Base-by-base conservation (phyloP, 805 yeast genomes). In the Pichia sporocuriosa region DNA sequence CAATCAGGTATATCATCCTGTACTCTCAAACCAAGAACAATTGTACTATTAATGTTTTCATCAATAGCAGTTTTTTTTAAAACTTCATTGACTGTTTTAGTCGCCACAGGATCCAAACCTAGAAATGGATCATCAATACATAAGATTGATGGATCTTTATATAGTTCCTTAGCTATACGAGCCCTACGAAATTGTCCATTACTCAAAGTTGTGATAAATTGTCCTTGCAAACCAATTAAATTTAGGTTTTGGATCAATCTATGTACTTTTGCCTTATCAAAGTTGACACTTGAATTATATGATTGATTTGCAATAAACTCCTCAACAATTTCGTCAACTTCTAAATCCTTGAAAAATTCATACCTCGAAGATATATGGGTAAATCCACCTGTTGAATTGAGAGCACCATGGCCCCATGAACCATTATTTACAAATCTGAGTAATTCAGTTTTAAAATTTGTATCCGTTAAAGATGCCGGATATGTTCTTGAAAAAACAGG, bases 171-270 rank as follows among this genome's bases (percentile, higher is more conserved):
- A 0, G 96, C 97, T 22, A 93, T 64, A 46, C 96, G 70, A 0
- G 97, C 95, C 38, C 98, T 69, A 52, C 98, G 71, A 58, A 84
- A 79, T 61, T 93, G 98, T 0, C 98, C 98, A 59, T 93, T 93
- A 59, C 95, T 84, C 33, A 93, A 66, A 0, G 90, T 84, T 58
- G 86, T 85, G 26, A 84, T 76, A 87, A 95, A 90, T 45, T 86
- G 74, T 42, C 77, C 70, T 40, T 75, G 68, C 36, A 88, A 59
- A 0, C 74, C 79, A 6, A 58, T 61, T 45, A 90, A 65, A 37
- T 74, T 67, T 42, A 93, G 70, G 23, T 64, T 61, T 4, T 65
- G 58, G 9, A 84, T 53, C 17, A 83, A 63, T 1, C 56, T 49
- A 1, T 65, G 59, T 9, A 79, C 67, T 26, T 67, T 58, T 0